Percentiles rank a stretch among this genome's conserved stretches.
Conservation (phyloP, 495 filamentous ascomycete species). For the Pyrenopolyporus hunteri region DNA sequence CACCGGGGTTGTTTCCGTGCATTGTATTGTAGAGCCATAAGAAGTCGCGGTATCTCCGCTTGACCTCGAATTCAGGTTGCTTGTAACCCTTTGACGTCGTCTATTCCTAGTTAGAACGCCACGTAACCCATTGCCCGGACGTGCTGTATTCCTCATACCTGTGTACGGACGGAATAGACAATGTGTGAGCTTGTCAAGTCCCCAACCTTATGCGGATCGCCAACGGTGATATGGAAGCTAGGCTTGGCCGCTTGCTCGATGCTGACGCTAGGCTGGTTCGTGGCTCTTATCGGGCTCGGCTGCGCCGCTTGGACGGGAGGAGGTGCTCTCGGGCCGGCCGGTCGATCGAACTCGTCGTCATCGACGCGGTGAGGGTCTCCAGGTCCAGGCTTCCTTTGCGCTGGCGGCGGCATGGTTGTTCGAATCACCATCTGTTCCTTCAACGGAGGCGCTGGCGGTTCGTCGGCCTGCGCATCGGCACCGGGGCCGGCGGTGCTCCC, state of each 20-base stretch:
- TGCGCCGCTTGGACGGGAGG: constrained; percentile 76
- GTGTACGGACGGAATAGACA: constrained; percentile 93
- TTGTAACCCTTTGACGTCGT: constrained; percentile 96
- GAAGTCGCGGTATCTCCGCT: constrained; percentile 93
- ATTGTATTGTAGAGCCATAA: constrained; percentile 95
- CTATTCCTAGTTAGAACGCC: constrained; percentile 48
- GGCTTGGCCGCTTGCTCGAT: constrained; percentile 91
- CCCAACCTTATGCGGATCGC: constrained; percentile 97
- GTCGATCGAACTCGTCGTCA: constrained; percentile 49
- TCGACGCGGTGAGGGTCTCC: constrained; percentile 62
- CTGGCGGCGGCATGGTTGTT: constrained; percentile 52
- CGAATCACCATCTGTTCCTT: constrained; percentile 76
- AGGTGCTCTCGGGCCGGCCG: constrained; percentile 65
- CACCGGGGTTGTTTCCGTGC: constrained; percentile 91
- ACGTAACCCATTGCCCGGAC: background rate
- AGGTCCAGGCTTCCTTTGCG: constrained; percentile 59
- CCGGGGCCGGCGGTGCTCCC: constrained; percentile 53
- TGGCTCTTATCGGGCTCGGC: constrained; percentile 58
- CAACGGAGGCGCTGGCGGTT: constrained; percentile 85
- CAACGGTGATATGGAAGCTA: constrained; percentile 88
- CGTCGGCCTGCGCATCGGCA: constrained; percentile 55
- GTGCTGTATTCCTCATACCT: constrained; percentile 59
- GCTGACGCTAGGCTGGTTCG: constrained; percentile 80
- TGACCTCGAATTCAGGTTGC: constrained; percentile 87
- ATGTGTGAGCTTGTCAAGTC: constrained; percentile 97